Percentiles rank a stretch among this genome's conserved stretches.
These are phyloP conservation scores for Medakamo hakoo DNA, from an alignment of 139 green algal species.

Conservation along the genomic window DNA sequence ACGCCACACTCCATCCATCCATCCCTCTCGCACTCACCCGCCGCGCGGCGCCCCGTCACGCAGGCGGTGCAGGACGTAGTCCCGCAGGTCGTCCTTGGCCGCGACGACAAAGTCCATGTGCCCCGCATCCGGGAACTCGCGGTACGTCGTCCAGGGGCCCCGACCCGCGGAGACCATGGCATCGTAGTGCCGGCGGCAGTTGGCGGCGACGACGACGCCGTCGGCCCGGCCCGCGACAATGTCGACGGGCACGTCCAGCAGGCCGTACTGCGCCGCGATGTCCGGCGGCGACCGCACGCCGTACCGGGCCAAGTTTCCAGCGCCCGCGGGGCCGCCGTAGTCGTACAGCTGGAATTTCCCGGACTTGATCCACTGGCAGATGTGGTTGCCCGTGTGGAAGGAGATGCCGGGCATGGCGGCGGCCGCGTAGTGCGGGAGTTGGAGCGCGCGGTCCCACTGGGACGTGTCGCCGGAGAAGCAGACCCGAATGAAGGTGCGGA, in stretches of 20 bases:
- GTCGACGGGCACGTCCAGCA: slow-evolving; percentile 71
- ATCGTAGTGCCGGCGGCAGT: slow-evolving; percentile 41
- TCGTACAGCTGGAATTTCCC: slow-evolving; percentile 69
- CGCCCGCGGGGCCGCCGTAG: slow-evolving; percentile 34
- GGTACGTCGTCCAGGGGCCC: slow-evolving; percentile 32
- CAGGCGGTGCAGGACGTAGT: slow-evolving; percentile 32
- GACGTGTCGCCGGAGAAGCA: slow-evolving; percentile 44
- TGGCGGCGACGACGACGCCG: slow-evolving; percentile 52
- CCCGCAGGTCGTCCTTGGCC: slow-evolving; percentile 33
- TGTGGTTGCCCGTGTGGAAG: slow-evolving; percentile 36
- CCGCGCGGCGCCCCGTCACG: not conserved
- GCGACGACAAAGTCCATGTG: slow-evolving; percentile 87
- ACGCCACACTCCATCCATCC: not conserved
- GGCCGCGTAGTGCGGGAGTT: slow-evolving; percentile 77
- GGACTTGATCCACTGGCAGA: slow-evolving; percentile 19
- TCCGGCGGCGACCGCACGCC: slow-evolving; percentile 36
- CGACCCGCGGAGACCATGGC: slow-evolving; percentile 36
- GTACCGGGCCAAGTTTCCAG: slow-evolving; percentile 47
- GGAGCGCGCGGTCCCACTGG: slow-evolving; percentile 66
- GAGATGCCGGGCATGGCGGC: slow-evolving; percentile 71
- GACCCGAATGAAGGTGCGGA: slow-evolving; percentile 4
- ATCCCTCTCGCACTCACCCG: slow-evolving; percentile 5
- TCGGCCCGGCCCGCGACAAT: slow-evolving; percentile 59
- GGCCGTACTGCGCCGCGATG: slow-evolving; percentile 51
- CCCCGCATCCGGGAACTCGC: slow-evolving; percentile 67